These are phyloP conservation scores for Euphrasia confusa DNA, from an alignment of 257 asterid species.

Conservation along the genomic window DNA sequence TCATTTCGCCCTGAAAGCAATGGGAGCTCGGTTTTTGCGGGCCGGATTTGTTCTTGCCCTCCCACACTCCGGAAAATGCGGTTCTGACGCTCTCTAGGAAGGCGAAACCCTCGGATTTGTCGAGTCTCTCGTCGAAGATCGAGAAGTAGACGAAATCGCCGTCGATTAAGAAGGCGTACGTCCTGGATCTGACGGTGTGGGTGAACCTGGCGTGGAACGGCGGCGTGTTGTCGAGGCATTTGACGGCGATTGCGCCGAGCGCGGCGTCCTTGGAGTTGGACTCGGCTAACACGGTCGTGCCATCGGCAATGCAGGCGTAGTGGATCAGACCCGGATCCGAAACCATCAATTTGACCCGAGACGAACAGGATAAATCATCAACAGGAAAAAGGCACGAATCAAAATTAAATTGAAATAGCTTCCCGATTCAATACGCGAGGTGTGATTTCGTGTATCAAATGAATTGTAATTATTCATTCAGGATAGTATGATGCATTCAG, in stretches of 20 bases:
- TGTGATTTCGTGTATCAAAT: too few relatives aligned
- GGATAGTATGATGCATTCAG: too few relatives aligned
- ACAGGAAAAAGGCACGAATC: not conserved
- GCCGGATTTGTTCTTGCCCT: conserved; percentile 20
- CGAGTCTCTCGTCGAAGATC: conserved; percentile 49
- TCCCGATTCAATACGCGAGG: too few relatives aligned
- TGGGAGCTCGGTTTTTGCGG: conserved; percentile 39
- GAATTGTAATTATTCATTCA: too few relatives aligned
- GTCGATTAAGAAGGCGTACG: conserved; percentile 55
- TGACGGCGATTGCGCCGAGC: conserved; percentile 53
- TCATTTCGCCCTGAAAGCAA: conserved; percentile 70
- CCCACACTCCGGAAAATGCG: conserved; percentile 35
- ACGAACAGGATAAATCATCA: conserved; percentile 9
- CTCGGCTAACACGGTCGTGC: conserved; percentile 54
- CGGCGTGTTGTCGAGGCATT: conserved; percentile 65
- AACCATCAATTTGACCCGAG: conserved; percentile 33
- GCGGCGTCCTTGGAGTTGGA: conserved; percentile 67
- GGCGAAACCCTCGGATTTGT: conserved; percentile 40
- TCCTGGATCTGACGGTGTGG: conserved; percentile 53
- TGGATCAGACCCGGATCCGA: conserved; percentile 50
- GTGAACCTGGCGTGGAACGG: conserved; percentile 48
- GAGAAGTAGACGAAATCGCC: conserved; percentile 44
- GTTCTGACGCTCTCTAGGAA: conserved; percentile 43
- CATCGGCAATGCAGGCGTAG: conserved; percentile 68
- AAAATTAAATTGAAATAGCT: too few relatives aligned